Evolutionary conservation across 1,139 yeast genomes (phyloP), one percentile per base, ranked within the genome.

Genomic region (Blastobotrys raffinosifermentans): DNA sequence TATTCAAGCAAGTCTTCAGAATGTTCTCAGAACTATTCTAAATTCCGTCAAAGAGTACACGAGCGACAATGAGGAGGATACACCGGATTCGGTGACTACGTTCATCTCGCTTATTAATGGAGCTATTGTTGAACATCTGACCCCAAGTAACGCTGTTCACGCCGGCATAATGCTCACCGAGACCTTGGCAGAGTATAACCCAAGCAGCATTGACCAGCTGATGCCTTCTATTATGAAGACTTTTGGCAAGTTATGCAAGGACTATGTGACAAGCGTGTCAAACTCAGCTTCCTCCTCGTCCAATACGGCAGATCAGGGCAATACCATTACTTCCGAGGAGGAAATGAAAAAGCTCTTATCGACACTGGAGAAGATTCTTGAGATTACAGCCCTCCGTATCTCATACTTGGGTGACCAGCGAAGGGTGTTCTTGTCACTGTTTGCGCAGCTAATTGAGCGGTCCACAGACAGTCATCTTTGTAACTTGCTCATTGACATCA

Each of bases 391-490:
- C 0, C 72, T 76, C 69, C 74, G 96, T 51, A 85, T 93, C 11
- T 76, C 94, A 0, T 72, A 75, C 21, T 67, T 93, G 19, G 97
- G 96, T 1, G 99, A 93, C 49, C 96, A 93, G 55, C 74, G 98
- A 43, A 73, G 98, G 37, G 79, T 86, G 17, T 93, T 89, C 56
- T 64, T 93, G 47, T 80, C 94, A 0, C 67, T 89, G 7, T 69
- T 91, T 38, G 96, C 96, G 0, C 94, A 91, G 51, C 69, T 91
- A 47, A 84, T 91, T 48, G 98, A 93, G 52, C 73, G 95, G 32
- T 85, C 96, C 1, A 71, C 80, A 42, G 96, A 89, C 53, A 77
- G 77, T 44, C 76, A 73, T 15, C 73, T 93, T 6, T 68, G 91
- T 45, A 77, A 75, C 45, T 82, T 82, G 54, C 83, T 91, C 37